These are phyloP conservation scores for Hericium coralloides DNA, from an alignment of 768 basidiomycete species.

Conservation along the genomic window DNA sequence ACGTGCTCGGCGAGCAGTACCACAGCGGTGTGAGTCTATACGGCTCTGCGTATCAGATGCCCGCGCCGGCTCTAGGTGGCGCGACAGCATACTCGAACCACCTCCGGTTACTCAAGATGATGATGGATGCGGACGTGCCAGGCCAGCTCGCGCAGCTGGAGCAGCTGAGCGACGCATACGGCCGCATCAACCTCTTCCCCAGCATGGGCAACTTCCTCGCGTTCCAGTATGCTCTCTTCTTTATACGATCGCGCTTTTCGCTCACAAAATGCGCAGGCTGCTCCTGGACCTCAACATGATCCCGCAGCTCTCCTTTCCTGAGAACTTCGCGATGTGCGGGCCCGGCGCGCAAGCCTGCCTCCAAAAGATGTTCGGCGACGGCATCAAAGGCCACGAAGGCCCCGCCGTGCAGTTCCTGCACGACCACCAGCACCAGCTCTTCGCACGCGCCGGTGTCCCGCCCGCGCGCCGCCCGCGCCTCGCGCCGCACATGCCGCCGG, in stretches of 20 bases:
- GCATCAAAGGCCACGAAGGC: constrained; percentile 34
- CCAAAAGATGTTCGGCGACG: constrained; percentile 52
- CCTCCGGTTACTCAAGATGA: constrained; percentile 37
- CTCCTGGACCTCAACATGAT: constrained; percentile 30
- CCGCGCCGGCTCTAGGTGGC: constrained; percentile 48
- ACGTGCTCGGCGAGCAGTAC: constrained; percentile 38
- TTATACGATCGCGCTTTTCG: neutral
- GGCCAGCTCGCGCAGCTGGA: constrained; percentile 37
- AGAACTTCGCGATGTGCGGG: constrained; percentile 59
- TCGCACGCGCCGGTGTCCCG: constrained; percentile 41
- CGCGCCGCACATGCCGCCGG: constrained; percentile 6
- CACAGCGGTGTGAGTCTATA: constrained; percentile 41
- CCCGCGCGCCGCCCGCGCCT: constrained; percentile 19
- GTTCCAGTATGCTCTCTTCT: constrained; percentile 37
- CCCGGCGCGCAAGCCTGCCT: constrained; percentile 60
- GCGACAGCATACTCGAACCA: constrained; percentile 44
- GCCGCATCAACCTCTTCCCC: constrained; percentile 45
- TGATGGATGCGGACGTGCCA: constrained; percentile 48
- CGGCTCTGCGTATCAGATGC: constrained; percentile 63
- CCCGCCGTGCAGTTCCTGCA: constrained; percentile 60
- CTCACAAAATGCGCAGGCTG: constrained; percentile 16
- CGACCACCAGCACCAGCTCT: constrained; percentile 49
- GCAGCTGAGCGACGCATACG: constrained; percentile 56
- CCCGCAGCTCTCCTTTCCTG: constrained; percentile 44
- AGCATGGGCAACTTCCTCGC: constrained; percentile 70